Conservation (phyloP, 176 grass and related monocot species). For the Rhynchospora breviuscula region DNA sequence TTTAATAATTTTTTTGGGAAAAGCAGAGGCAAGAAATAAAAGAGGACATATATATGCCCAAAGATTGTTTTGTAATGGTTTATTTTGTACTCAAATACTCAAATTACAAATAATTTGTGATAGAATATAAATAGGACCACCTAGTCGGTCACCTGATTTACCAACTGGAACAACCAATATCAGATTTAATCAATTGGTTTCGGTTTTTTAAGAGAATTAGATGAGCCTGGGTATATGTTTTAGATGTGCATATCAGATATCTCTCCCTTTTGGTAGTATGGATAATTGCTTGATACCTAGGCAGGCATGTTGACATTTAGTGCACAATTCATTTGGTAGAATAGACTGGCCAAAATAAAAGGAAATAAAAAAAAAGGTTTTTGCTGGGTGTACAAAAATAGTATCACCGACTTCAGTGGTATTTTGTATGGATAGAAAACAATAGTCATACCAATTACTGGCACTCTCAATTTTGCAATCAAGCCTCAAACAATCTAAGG, state of each 20-base stretch:
- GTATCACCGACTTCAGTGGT: neutral
- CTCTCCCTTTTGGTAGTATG: neutral
- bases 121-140: no score
- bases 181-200: neutral
- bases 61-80: no score
- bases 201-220: neutral
- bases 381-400: neutral
- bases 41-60: no score
- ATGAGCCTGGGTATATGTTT: neutral
- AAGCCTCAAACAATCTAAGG: neutral
- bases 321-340: neutral
- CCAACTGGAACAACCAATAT: no score
- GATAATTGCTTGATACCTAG: neutral
- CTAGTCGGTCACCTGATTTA: no score
- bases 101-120: no score
- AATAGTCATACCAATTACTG: neutral
- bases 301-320: neutral
- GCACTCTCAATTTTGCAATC: neutral
- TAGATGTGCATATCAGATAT: neutral
- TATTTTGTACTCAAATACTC: no score
- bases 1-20: no score
- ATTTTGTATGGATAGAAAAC: neutral
- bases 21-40: no score
- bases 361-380: neutral
- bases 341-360: neutral